Conservation (phyloP, 495 filamentous ascomycete species). For the Penicillium lividum region DNA sequence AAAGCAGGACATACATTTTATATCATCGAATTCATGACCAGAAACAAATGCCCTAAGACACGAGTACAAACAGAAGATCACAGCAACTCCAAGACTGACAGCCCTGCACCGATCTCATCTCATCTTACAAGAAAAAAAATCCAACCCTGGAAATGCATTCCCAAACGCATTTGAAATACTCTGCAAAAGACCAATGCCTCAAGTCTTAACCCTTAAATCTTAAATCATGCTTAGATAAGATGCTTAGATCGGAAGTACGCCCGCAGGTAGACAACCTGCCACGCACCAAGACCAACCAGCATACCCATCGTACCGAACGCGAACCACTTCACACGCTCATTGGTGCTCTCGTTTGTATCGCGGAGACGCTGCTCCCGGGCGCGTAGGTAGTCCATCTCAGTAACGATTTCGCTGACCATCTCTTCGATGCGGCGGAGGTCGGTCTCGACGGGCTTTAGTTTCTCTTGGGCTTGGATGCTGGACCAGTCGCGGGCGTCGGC, state of each 20-base stretch:
- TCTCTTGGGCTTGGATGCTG: slow-evolving; percentile 93
- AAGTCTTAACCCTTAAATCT: neutral
- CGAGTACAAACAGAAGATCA: slow-evolving; percentile 29
- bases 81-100: slow-evolving; percentile 27
- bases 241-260: slow-evolving; percentile 98
- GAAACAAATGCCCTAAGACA: slow-evolving; percentile 40
- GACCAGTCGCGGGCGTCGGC: slow-evolving; percentile 99
- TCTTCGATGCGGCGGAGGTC: slow-evolving; percentile 93
- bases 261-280: slow-evolving; percentile 96
- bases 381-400: slow-evolving; percentile 91
- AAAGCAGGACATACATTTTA: slow-evolving; percentile 33
- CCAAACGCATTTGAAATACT: slow-evolving; percentile 11
- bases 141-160: slow-evolving; percentile 6
- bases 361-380: slow-evolving; percentile 88
- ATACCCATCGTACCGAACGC: slow-evolving; percentile 93
- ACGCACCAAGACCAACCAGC: slow-evolving; percentile 84
- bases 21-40: slow-evolving; percentile 46
- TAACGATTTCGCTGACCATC: slow-evolving; percentile 76
- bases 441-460: slow-evolving; percentile 95
- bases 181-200: slow-evolving; percentile 17
- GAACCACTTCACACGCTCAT: slow-evolving; percentile 98
- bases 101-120: slow-evolving; percentile 5
- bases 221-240: slow-evolving; percentile 60
- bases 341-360: slow-evolving; percentile 99
- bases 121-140: slow-evolving; percentile 8